Percentiles rank a stretch among this genome's conserved stretches.
phyloP scores from a whole-genome alignment of 2,329 filamentous ascomycete species.

The Metarhizium robertsii region DNA sequence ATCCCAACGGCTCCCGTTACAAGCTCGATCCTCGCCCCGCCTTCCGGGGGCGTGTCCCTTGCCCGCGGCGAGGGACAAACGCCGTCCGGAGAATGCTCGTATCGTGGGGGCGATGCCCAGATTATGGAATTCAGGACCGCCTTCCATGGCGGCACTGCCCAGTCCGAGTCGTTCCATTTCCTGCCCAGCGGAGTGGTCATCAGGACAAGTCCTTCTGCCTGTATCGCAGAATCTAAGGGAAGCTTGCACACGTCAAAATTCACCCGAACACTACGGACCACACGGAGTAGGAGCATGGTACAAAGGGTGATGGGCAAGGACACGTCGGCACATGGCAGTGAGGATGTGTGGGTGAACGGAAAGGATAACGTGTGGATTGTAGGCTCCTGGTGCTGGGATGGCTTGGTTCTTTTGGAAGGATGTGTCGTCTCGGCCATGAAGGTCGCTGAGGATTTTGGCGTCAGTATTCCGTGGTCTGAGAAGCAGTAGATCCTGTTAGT shows the following conservation, averaged over 20 bases:
- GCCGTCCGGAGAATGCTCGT: constrained; percentile 14
- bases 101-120: constrained; percentile 20
- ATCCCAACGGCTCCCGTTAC: constrained; percentile 40
- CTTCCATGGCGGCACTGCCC: constrained; percentile 17
- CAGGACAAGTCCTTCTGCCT: constrained; percentile 38
- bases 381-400: constrained; percentile 57
- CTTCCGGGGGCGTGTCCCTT: constrained; percentile 5
- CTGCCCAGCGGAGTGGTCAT: constrained; percentile 41
- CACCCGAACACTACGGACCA: constrained; percentile 41
- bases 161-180: constrained; percentile 43
- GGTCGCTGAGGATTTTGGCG: constrained; percentile 41
- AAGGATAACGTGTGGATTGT: constrained; percentile 43
- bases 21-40: constrained; percentile 30
- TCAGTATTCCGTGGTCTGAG: constrained; percentile 29
- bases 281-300: constrained; percentile 36
- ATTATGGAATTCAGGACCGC: constrained; percentile 25
- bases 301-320: constrained; percentile 31
- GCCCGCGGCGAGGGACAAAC: background rate
- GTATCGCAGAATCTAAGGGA: constrained; percentile 22
- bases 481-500: too few relatives aligned
- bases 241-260: constrained; percentile 36
- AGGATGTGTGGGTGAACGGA: constrained; percentile 39
- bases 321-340: background rate
- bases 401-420: constrained; percentile 53
- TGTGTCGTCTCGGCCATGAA: constrained; percentile 50